Percentiles rank a stretch among this genome's conserved stretches.
These are phyloP conservation scores for Aspergillus sclerotiicarbonarius DNA, from an alignment of 495 filamentous ascomycete species.

Conservation along the genomic window DNA sequence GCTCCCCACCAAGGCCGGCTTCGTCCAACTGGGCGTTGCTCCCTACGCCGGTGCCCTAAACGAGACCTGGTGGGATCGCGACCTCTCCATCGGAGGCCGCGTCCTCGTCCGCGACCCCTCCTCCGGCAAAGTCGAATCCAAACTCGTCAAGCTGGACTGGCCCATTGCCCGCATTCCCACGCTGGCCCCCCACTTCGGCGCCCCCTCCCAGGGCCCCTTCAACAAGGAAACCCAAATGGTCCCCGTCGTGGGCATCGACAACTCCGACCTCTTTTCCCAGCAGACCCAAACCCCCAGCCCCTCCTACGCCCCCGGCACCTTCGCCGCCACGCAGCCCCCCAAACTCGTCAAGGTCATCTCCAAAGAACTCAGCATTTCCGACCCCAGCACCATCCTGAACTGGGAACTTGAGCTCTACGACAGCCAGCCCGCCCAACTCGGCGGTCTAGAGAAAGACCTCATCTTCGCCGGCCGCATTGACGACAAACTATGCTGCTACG, in stretches of 20 bases:
- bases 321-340: conserved; percentile 76
- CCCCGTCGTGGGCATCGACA: conserved; percentile 87
- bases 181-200: conserved; percentile 89
- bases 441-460: conserved; percentile 88
- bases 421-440: conserved; percentile 77
- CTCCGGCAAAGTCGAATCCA: conserved; percentile 75
- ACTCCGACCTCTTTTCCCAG: conserved; percentile 53
- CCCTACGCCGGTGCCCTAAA: conserved; percentile 88
- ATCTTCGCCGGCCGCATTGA: conserved; percentile 95
- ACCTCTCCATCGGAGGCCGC: conserved; percentile 84
- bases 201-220: conserved; percentile 69
- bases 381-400: conserved; percentile 72
- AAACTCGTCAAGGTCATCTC: conserved; percentile 82
- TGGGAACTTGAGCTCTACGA: conserved; percentile 99
- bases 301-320: conserved; percentile 52
- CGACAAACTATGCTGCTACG: conserved; percentile 94
- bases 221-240: conserved; percentile 94
- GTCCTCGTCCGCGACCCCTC: conserved; percentile 74
- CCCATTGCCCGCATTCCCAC: conserved; percentile 92
- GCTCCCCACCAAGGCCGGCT: conserved; percentile 76
- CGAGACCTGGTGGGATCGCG: conserved; percentile 90
- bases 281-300: conserved; percentile 17
- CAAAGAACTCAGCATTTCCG: conserved; percentile 64
- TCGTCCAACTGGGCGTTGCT: conserved; percentile 85
- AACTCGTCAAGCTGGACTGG: conserved; percentile 88